Evolutionary conservation across 2,329 filamentous ascomycete genomes (phyloP).

Genomic region (Alternaria viburni): DNA sequence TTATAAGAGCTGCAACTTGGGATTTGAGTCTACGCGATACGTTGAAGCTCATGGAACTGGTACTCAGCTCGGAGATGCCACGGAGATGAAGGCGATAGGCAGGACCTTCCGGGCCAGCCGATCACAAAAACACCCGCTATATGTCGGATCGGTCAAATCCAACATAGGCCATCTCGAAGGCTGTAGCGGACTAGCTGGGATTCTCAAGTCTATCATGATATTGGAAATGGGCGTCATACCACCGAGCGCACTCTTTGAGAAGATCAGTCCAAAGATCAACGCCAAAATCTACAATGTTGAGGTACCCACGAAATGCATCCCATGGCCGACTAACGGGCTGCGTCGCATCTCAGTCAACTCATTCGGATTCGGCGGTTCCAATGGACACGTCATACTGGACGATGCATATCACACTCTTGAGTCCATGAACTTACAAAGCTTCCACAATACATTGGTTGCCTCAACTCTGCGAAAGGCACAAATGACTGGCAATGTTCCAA

Average conservation of each 20-base stretch:
- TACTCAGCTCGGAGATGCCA: conserved; percentile 53
- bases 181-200: conserved; percentile 42
- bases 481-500: background rate
- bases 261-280: conserved; percentile 14
- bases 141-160: conserved; percentile 21
- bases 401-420: background rate
- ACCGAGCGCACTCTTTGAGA: conserved; percentile 8
- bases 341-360: background rate
- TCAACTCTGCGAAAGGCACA: background rate
- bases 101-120: conserved; percentile 1
- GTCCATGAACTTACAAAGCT: background rate
- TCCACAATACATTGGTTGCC: background rate
- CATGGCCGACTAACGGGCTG: background rate
- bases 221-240: conserved; percentile 46
- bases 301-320: background rate
- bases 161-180: conserved; percentile 48
- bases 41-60: conserved; percentile 52
- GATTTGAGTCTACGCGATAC: conserved; percentile 28
- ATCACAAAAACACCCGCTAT: conserved; percentile 53
- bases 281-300: conserved; percentile 4
- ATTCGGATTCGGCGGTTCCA: background rate
- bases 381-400: background rate
- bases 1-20: conserved; percentile 19
- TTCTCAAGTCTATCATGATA: conserved; percentile 48
- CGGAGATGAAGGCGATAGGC: conserved; percentile 18